Base-by-base conservation (phyloP, 805 yeast species). In the Jamesozyma lodderae region DNA sequence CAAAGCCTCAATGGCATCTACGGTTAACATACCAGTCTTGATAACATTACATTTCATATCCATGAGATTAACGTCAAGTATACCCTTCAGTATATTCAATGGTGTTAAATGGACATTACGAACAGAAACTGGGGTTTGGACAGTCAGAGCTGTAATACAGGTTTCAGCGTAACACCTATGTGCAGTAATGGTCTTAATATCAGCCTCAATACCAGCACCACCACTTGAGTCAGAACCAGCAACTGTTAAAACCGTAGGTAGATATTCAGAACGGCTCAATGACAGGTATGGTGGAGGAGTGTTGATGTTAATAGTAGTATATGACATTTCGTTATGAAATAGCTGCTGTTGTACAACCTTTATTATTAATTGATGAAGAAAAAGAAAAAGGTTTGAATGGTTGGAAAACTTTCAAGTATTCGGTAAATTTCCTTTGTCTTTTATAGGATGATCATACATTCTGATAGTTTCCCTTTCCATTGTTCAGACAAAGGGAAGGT, bases 181-280 rank as follows among this genome's bases (percentile, higher is more conserved):
- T 1, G 82, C 81, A 3, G 81, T 68, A 38, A 85, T 72, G 0
- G 95, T 77, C 60, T 86, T 86, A 27, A 85, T 55, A 55, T 85
- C 95, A 1, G 95, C 95, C 57, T 85, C 95, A 35, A 85, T 77
- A 3, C 95, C 95, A 2, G 95, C 95, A 3, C 95, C 95, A 2
- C 95, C 95, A 9, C 90, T 79, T 31, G 79, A 73, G 55, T 85
- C 95, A 0, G 90, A 79, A 0, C 94, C 94, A 2, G 86, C 86
- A 31, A 71, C 60, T 0, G 72, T 67, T 39, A 72, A 47, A 1
- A 72, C 73, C 1, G 64, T 62, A 3, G 69, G 66, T 18, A 68
- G 37, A 14, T 40, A 57, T 53, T 41, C 63, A 47, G 24, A 48
- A 44, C 27, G 46, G 30, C 42, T 36, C 17, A 53, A 37, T 4